Percentiles rank a stretch among this genome's conserved stretches.
These are phyloP conservation scores for Teratosphaeria epicoccoides DNA, from an alignment of 2,329 filamentous ascomycete genomes.

Conservation along the genomic window DNA sequence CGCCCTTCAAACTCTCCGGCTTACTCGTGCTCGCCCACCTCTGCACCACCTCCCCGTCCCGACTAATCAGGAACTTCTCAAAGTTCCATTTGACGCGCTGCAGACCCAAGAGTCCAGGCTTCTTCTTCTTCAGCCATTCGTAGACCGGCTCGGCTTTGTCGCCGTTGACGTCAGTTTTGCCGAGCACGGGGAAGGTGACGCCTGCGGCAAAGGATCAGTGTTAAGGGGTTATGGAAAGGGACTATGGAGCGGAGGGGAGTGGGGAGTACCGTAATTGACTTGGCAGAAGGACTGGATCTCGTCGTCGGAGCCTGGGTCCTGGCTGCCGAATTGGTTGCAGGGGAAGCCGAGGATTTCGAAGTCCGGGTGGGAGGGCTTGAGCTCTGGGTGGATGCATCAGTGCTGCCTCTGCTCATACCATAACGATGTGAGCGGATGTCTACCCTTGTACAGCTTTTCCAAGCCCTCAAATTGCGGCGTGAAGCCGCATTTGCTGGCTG, in stretches of 20 bases:
- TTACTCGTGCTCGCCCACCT: constrained; percentile 83
- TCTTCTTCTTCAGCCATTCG: constrained; percentile 59
- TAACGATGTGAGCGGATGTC: neutral
- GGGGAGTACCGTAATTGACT: constrained; percentile 63
- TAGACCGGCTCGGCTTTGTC: constrained; percentile 67
- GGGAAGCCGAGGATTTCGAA: constrained; percentile 91
- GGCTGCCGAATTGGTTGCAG: constrained; percentile 91
- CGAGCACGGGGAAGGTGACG: constrained; percentile 80
- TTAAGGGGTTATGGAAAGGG: neutral
- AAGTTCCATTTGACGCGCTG: constrained; percentile 99
- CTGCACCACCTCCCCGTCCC: constrained; percentile 73
- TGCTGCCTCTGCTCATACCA: neutral
- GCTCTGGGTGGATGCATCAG: constrained; percentile 19
- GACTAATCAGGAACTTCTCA: constrained; percentile 89
- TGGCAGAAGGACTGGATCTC: constrained; percentile 66
- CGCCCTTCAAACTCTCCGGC: constrained; percentile 67
- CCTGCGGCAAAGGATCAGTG: neutral
- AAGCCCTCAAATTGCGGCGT: constrained; percentile 89
- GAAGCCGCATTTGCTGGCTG: constrained; percentile 97
- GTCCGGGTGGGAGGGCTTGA: constrained; percentile 59
- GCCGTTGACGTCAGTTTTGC: constrained; percentile 92
- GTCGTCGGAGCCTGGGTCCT: constrained; percentile 67
- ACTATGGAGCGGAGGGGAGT: neutral
- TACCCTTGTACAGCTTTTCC: constrained; percentile 72
- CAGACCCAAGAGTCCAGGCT: constrained; percentile 75